Evolutionary conservation across 2,329 filamentous ascomycete genomes (phyloP).

Genomic region (Penicillium brasilianum): DNA sequence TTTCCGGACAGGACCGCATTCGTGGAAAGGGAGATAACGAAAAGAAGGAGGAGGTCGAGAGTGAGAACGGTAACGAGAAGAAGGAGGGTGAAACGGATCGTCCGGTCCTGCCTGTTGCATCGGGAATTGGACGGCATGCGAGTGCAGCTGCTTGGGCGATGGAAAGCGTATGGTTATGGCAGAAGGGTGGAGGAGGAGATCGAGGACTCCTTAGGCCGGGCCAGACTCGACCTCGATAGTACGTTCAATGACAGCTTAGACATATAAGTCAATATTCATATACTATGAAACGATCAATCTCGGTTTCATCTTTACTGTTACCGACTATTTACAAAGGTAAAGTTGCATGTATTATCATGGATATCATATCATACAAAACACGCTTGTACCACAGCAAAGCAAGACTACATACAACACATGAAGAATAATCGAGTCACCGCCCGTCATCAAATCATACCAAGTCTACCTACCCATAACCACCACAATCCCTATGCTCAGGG

Average conservation of each 20-base stretch:
- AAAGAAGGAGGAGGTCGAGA: background rate
- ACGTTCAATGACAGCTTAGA: background rate
- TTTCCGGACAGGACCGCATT: constrained; percentile 52
- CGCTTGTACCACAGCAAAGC: background rate
- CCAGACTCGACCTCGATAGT: constrained; percentile 35
- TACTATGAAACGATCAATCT: background rate
- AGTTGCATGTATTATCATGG: constrained; percentile 22
- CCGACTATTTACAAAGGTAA: background rate
- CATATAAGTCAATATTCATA: background rate
- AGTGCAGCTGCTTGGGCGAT: constrained; percentile 83
- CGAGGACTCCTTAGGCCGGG: constrained; percentile 46
- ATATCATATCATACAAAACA: constrained; percentile 25
- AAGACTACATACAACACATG: background rate
- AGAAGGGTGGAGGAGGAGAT: constrained; percentile 66
- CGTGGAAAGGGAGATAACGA: background rate
- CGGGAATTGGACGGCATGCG: constrained; percentile 63
- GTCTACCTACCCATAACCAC: too few relatives aligned
- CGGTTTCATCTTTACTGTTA: background rate
- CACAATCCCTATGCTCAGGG: constrained; percentile 15
- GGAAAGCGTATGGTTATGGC: constrained; percentile 88
- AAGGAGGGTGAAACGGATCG: constrained; percentile 1
- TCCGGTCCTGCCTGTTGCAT: constrained; percentile 21
- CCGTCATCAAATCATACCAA: background rate
- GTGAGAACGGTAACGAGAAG: constrained; percentile 5
- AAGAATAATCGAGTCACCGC: background rate